Evolutionary conservation across 2,329 filamentous ascomycete genomes (phyloP), one percentile per base, ranked within the genome.

Genomic region (Pseudogymnoascus sp.): DNA sequence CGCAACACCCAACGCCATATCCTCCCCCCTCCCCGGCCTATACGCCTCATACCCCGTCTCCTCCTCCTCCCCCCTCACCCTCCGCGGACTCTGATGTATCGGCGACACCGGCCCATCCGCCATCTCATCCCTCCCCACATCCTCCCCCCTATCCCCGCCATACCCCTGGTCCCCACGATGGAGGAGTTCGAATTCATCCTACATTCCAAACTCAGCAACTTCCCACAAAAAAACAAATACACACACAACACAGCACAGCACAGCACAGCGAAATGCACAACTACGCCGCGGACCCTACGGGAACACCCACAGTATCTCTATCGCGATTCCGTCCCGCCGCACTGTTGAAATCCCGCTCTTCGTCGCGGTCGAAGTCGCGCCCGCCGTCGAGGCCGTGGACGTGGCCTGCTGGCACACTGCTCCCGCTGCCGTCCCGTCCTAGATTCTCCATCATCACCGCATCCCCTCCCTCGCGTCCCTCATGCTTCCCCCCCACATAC

Each of bases 401-500:
- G 17, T 10, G 9, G 3, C 38, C 26, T 1, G 4, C 26, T 5
- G 26, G 26, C 26, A 23, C 23, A 23, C 37, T 37, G 10, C 37
- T 10, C n/a, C 35, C 15, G 35, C 5, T 37, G 6, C 37, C 37
- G 15, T 7, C 3, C 9, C 37, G 10, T 9, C 21, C 29, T 2
- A 56, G 3, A 33, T 56, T 21, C 23, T 56, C 21, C 46, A 56
- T 56, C 46, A 56, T 56, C 11, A 56, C 46, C 15, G 46, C 46
- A 4, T 56, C 46, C 11, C 21, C 46, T 4, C 2, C 29, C 13
- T 26, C 21, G 1, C 7, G 11, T 2, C 21, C 46, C 4, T 56
- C 46, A 6, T 7, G 5, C 26, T 29, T 65, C 74, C 71, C 69
- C 66, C 72, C 70, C 74, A 72, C 66, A 64, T 72, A 72, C 26